Evolutionary conservation across 2,329 filamentous ascomycete genomes (phyloP).

Genomic region (Metarhizium anisopliae): DNA sequence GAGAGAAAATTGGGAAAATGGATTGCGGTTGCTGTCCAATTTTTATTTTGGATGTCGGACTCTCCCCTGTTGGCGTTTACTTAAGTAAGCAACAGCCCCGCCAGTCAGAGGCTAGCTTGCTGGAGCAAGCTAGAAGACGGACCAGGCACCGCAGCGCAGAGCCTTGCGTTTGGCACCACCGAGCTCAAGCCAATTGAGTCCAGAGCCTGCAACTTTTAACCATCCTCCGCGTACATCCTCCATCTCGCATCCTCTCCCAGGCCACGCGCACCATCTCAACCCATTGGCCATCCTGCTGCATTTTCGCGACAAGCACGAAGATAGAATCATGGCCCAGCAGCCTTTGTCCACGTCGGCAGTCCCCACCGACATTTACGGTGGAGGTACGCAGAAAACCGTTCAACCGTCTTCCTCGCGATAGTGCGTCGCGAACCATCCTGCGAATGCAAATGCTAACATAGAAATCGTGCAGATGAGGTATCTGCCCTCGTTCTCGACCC

Average conservation of each 20-base stretch:
- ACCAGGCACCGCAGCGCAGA: neutral
- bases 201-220: neutral
- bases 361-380: slow-evolving; percentile 55
- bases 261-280: slow-evolving; percentile 5
- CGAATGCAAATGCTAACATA: slow-evolving; percentile 4
- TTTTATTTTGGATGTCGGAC: neutral
- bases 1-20: neutral
- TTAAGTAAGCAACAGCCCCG: slow-evolving; percentile 7
- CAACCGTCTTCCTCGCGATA: slow-evolving; percentile 4
- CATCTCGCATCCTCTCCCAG: neutral
- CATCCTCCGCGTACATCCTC: neutral
- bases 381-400: slow-evolving; percentile 35
- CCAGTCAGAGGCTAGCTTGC: slow-evolving; percentile 6
- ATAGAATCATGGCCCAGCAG: slow-evolving; percentile 43
- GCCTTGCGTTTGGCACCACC: neutral
- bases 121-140: neutral
- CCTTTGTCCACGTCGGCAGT: slow-evolving; percentile 45
- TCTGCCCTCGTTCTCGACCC: slow-evolving; percentile 94
- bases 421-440: neutral
- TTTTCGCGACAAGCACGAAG: slow-evolving; percentile 3
- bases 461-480: slow-evolving; percentile 66
- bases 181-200: too few species aligned
- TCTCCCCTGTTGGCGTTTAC: slow-evolving; percentile 1
- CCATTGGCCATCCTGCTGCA: neutral
- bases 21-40: neutral